Evolutionary conservation across 1,284 basidiomycete genomes (phyloP).

Genomic region (Pulchroboletus neoregius): DNA sequence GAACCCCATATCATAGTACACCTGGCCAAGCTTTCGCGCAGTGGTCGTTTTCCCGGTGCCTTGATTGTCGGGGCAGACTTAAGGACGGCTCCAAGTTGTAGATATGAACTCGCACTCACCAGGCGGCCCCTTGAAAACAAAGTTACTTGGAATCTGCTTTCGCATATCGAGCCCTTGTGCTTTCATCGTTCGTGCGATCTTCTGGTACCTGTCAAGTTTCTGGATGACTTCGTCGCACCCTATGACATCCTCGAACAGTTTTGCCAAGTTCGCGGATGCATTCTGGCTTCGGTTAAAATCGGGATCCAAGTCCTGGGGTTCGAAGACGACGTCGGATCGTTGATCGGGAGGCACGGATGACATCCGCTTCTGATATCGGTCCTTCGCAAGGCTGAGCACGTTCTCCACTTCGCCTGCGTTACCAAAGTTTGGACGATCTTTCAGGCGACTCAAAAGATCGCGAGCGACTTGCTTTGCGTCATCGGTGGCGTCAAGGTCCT

Average conservation of each 20-base stretch:
- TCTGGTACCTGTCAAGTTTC: conserved; percentile 48
- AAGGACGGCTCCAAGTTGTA: neutral
- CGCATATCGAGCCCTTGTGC: conserved; percentile 39
- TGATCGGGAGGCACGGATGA: conserved; percentile 31
- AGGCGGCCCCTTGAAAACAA: conserved; percentile 68
- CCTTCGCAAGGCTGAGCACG: conserved; percentile 50
- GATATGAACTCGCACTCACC: conserved; percentile 39
- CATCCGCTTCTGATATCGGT: conserved; percentile 43
- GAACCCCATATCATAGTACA: conserved; percentile 63
- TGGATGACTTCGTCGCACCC: conserved; percentile 51
- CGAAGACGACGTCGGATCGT: conserved; percentile 43
- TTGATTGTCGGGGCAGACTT: conserved; percentile 3
- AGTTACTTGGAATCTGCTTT: conserved; percentile 54
- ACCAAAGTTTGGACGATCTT: conserved; percentile 58
- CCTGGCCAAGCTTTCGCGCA: conserved; percentile 41
- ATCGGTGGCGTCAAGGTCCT: conserved; percentile 52
- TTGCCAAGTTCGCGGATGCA: conserved; percentile 46
- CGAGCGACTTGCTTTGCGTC: conserved; percentile 51
- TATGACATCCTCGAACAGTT: conserved; percentile 58
- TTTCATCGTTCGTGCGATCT: conserved; percentile 44
- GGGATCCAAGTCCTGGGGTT: conserved; percentile 58
- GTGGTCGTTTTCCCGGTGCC: conserved; percentile 43
- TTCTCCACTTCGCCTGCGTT: conserved; percentile 68
- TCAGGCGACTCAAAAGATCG: conserved; percentile 45
- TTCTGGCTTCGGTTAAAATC: conserved; percentile 47